These are phyloP conservation scores for Saccharomycopsis crataegensis DNA, from an alignment of 1,139 yeast species.

Conservation along the genomic window DNA sequence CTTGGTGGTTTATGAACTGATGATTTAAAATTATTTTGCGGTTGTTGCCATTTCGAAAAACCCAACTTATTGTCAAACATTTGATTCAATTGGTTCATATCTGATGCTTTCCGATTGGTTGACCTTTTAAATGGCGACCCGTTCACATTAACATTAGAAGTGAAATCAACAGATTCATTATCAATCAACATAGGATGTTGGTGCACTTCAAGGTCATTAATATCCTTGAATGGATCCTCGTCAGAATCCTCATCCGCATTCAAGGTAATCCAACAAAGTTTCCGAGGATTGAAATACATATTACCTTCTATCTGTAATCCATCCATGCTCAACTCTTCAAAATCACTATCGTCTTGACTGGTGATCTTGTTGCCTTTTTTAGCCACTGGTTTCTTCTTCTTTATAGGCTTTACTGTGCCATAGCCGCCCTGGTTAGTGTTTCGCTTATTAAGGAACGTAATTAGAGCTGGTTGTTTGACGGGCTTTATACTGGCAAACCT, in stretches of 20 bases:
- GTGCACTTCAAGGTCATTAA: constrained; percentile 27
- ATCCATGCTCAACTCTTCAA: constrained; percentile 22
- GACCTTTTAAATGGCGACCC: background rate
- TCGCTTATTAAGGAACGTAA: constrained; percentile 28
- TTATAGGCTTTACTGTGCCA: constrained; percentile 23
- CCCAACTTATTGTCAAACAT: background rate
- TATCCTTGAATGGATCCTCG: constrained; percentile 41
- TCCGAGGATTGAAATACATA: constrained; percentile 57
- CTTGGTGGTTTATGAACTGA: background rate
- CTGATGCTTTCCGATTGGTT: background rate
- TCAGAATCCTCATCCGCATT: constrained; percentile 25
- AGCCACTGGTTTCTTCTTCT: background rate
- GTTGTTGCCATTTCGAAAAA: background rate
- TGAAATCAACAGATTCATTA: background rate
- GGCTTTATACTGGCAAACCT: constrained; percentile 35
- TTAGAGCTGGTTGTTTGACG: constrained; percentile 31
- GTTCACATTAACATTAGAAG: background rate
- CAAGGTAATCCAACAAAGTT: constrained; percentile 47
- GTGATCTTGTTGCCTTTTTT: constrained; percentile 10
- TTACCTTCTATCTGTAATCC: constrained; percentile 36
- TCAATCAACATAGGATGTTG: background rate
- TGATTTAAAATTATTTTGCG: background rate
- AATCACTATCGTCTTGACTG: constrained; percentile 18
- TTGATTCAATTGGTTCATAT: background rate
- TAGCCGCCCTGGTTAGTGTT: constrained; percentile 17